These are phyloP conservation scores for Lactarius deliciosus DNA, from an alignment of 768 basidiomycete genomes.

Conservation along the genomic window DNA sequence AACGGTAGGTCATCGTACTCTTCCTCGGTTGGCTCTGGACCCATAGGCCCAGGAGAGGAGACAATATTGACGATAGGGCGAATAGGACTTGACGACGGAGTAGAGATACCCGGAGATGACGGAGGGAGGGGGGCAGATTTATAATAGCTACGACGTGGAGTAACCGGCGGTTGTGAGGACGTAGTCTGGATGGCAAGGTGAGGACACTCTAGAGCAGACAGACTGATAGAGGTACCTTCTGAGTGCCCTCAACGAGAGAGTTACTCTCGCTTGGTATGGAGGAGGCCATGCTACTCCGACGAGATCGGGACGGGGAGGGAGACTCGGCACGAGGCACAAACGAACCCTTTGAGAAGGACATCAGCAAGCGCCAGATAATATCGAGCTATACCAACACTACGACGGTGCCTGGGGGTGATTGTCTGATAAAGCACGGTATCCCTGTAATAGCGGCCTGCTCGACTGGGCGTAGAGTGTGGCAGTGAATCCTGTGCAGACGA, in stretches of 20 bases:
- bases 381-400: slow-evolving; percentile 16
- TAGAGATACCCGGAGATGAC: slow-evolving; percentile 59
- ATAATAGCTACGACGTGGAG: slow-evolving; percentile 45
- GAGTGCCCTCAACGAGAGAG: slow-evolving; percentile 30
- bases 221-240: slow-evolving; percentile 35
- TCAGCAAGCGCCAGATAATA: slow-evolving; percentile 1
- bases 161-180: slow-evolving; percentile 46
- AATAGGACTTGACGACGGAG: slow-evolving; percentile 64
- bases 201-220: slow-evolving; percentile 35
- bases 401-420: slow-evolving; percentile 24
- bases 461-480: slow-evolving; percentile 33
- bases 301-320: slow-evolving; percentile 29
- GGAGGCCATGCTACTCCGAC: slow-evolving; percentile 27
- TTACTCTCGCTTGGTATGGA: slow-evolving; percentile 27
- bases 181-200: slow-evolving; percentile 33
- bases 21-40: slow-evolving; percentile 58
- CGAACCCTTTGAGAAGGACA: slow-evolving; percentile 12
- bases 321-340: slow-evolving; percentile 28
- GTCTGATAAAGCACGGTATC: slow-evolving; percentile 29
- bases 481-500: slow-evolving; percentile 42
- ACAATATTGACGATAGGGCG: slow-evolving; percentile 67
- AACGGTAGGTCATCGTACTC: slow-evolving; percentile 70
- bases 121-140: slow-evolving; percentile 50
- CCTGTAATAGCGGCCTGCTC: slow-evolving; percentile 28
- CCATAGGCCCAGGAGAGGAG: slow-evolving; percentile 82